Evolutionary conservation across 768 basidiomycete genomes (phyloP), one percentile per base, ranked within the genome.

Genomic region (Termitomyces titanicus): DNA sequence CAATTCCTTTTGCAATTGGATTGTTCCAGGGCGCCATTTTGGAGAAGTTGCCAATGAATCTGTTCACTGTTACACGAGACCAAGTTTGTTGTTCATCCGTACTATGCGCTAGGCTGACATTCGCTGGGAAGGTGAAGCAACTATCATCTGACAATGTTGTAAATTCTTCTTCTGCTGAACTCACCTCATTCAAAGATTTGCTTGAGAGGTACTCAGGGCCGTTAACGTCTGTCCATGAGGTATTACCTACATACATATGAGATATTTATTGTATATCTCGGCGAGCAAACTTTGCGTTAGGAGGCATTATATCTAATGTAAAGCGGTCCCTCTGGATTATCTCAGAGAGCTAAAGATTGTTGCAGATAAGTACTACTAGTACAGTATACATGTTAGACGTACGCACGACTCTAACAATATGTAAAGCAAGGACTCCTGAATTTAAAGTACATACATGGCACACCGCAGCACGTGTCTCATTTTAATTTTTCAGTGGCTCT

Each of bases 61-160:
- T 88, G 18, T 84, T 90, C 58, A 89, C 89, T 0, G 61, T 91
- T 17, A 89, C 89, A 13, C 75, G 81, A 33, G 80, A 80, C 57
- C 88, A 91, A 76, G 89, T 88, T 59, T 45, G 29, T 46, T 12
- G 3, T 44, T 12, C 25, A 35, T 27, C 10, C 24, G 47, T 38
- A 13, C 35, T 12, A 12, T 27, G n/a, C 12, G 3, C 11, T 18
- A 38, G 35, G 25, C n/a, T 49, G 29, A 53, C 29, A 27, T 27
- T 10, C 34, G 31, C 47, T n/a, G 12, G 3, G n/a, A 49, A 88
- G 86, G 73, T 88, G 38, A 74, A 79, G 55, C 88, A 88, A 65
- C 71, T 89, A 22, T 78, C 79, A 55, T 65, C 63, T 15, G 84
- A 89, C 63, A 89, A 88, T 53, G 60, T 84, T 40, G 76, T 81